Evolutionary conservation across 768 basidiomycete species (phyloP).

Genomic region (Collybia nuda): DNA sequence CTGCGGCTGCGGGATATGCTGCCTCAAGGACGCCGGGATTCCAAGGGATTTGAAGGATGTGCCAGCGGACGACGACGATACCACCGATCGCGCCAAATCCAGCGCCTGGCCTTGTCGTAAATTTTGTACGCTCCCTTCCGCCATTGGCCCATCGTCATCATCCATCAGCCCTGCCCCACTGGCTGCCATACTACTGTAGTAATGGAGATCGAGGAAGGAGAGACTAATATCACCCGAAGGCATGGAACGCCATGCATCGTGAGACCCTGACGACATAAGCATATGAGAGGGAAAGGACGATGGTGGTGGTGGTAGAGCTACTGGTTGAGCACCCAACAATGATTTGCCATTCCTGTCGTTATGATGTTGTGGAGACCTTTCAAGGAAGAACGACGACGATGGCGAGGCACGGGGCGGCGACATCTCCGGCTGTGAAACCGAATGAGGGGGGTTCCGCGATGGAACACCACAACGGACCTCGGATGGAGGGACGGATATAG

Average conservation of each 20-base stretch:
- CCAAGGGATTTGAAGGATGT: conserved; percentile 14
- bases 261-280: conserved; percentile 9
- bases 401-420: conserved; percentile 15
- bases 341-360: neutral
- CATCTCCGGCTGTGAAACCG: conserved; percentile 33
- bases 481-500: conserved; percentile 52
- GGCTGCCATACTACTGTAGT: conserved; percentile 36
- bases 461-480: conserved; percentile 39
- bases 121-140: neutral
- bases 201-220: conserved; percentile 75
- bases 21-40: conserved; percentile 14
- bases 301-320: conserved; percentile 1
- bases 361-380: neutral
- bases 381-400: conserved; percentile 4
- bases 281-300: conserved; percentile 9
- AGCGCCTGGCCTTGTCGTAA: conserved; percentile 30
- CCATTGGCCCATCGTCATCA: conserved; percentile 12
- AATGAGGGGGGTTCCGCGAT: conserved; percentile 19
- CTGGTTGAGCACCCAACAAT: neutral
- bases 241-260: conserved; percentile 26
- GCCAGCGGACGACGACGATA: conserved; percentile 17
- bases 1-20: conserved; percentile 8
- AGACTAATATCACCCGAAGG: conserved; percentile 38
- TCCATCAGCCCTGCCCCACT: neutral
- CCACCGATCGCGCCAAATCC: conserved; percentile 33